Evolutionary conservation across 129 eudicot genomes (phyloP), one percentile per base, ranked within the genome.

Genomic region (Cynara cardunculus): DNA sequence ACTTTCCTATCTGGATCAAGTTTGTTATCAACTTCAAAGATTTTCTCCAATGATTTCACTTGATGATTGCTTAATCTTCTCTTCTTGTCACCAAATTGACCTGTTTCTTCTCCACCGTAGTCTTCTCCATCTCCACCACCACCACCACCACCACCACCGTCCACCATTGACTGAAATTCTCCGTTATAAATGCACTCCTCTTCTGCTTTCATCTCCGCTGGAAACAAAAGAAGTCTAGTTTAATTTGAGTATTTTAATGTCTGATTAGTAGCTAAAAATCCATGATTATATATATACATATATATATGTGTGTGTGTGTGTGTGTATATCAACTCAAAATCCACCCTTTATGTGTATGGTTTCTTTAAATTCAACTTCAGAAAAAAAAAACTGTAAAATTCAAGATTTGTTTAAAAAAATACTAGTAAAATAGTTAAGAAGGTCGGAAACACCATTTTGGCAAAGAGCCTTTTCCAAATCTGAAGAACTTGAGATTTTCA

Each of bases 1-100:
- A 86, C 73, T 81, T 91, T 91, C 66, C 90, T 79, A 41, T 88
- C 93, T 1, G 93, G 94, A 41, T 91, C 92, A 12, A 91, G 93
- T 72, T 89, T 91, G 83, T 85, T 91, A 61, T 91, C 94, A 9
- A 80, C 86, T 82, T 91, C 92, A 73, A 91, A 91, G 28, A 84
- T 86, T 73, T 81, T 89, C 85, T 91, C 97, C 72, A 91, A 26
- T 28, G 92, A 87, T 77, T 86, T 90, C 31, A 91, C 97, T 87
- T 91, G 93, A 75, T 87, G 87, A 39, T 82, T 72, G 81, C 89
- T 84, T 79, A 91, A 59, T 78, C 97, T 87, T 79, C 89, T 87
- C 46, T 89, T 91, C 77, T 87, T 91, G 56, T 86, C 92, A 69
- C 74, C 27, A 11, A 73, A 56, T 59, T 80, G 86, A 9, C 90